These are phyloP conservation scores for Pterocarpus macrocarpus DNA, from an alignment of 306 rosid genomes.

Conservation along the genomic window DNA sequence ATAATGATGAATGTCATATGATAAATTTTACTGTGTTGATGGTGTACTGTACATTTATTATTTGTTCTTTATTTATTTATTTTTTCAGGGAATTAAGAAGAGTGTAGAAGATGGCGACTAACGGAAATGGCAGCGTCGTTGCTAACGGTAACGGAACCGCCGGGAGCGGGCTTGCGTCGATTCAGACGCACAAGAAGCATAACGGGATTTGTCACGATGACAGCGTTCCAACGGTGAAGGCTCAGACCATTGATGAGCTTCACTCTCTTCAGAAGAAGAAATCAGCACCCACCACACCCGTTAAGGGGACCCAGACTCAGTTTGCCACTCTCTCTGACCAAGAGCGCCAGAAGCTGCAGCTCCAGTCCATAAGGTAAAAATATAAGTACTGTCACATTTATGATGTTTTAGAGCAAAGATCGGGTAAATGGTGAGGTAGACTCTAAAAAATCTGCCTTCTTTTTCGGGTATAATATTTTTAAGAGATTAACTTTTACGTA, in stretches of 20 bases:
- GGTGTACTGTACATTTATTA: not conserved
- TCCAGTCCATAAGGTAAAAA: conserved; percentile 77
- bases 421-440: not conserved
- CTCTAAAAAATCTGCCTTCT: too few species aligned
- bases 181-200: conserved; percentile 59
- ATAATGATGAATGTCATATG: not conserved
- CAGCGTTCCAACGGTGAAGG: conserved; percentile 74
- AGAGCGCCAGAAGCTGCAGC: conserved; percentile 72
- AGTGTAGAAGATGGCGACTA: conserved; percentile 48
- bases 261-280: conserved; percentile 85
- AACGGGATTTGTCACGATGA: conserved; percentile 76
- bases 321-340: conserved; percentile 64
- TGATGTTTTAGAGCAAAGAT: not conserved
- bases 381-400: not conserved
- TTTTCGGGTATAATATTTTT: too few species aligned
- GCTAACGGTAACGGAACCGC: conserved; percentile 38
- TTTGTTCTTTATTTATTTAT: not conserved
- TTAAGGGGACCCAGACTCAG: conserved; percentile 43
- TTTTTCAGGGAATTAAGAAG: not conserved
- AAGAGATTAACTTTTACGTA: too few species aligned
- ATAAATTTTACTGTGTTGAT: not conserved
- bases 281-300: conserved; percentile 81
- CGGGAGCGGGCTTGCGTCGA: conserved; percentile 63
- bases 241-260: conserved; percentile 82
- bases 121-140: conserved; percentile 22